Conservation (phyloP, 371 early-diverging fungal species). For the Apophysomyces variabilis region DNA sequence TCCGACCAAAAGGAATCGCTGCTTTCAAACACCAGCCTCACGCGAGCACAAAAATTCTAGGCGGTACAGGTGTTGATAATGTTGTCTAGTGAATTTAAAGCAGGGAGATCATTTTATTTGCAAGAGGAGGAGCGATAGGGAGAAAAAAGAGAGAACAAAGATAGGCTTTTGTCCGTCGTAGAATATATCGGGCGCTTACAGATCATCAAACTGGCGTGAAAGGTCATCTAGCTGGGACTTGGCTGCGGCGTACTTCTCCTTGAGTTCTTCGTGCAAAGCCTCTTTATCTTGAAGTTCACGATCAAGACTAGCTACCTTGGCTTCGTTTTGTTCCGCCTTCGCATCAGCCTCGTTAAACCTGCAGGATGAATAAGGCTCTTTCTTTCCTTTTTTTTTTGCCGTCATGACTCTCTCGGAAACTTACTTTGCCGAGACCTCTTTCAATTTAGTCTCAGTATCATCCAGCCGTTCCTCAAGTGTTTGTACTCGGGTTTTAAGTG, state of each 20-base stretch:
- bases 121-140: not conserved
- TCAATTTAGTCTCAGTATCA: conserved; percentile 62
- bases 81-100: conserved; percentile 32
- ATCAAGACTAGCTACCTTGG: conserved; percentile 68
- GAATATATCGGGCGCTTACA: conserved; percentile 45
- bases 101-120: not conserved
- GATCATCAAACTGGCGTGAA: conserved; percentile 72
- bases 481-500: conserved; percentile 69
- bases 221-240: conserved; percentile 80
- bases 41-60: conserved; percentile 43
- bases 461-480: conserved; percentile 71
- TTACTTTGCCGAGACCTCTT: conserved; percentile 66
- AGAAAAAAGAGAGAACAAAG: not conserved
- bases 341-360: conserved; percentile 76
- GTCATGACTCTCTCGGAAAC: conserved; percentile 16
- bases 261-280: conserved; percentile 63
- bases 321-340: conserved; percentile 78
- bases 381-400: not conserved
- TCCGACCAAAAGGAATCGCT: conserved; percentile 27
- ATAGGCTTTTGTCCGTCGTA: not conserved
- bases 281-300: conserved; percentile 68
- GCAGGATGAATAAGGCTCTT: conserved; percentile 4
- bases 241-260: conserved; percentile 61
- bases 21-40: conserved; percentile 48
- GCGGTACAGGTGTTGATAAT: conserved; percentile 50